Evolutionary conservation across 768 basidiomycete genomes (phyloP).

Genomic region (Agaricus subrufescens): DNA sequence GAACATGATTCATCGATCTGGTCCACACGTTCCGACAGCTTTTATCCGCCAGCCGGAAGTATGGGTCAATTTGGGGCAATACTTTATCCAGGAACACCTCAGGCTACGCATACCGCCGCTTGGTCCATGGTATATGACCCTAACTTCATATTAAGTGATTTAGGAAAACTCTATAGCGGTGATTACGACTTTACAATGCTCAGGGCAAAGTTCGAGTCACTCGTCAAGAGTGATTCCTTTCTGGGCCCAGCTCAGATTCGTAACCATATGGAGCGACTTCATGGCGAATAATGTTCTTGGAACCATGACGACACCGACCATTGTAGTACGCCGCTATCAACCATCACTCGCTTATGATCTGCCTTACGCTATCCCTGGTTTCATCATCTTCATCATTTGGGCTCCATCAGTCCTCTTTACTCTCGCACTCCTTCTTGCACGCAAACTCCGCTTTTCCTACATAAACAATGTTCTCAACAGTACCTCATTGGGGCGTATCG

Average conservation of each 20-base stretch:
- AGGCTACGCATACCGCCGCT: neutral
- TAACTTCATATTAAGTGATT: neutral
- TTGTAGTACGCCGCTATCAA: neutral
- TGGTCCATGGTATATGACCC: neutral
- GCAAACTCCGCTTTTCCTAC: neutral
- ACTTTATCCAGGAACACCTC: neutral
- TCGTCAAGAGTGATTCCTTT: neutral
- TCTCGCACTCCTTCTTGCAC: neutral
- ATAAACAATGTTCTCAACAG: neutral
- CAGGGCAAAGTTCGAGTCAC: neutral
- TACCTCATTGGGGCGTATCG: neutral
- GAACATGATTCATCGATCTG: neutral
- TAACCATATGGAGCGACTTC: slow-evolving; percentile 1
- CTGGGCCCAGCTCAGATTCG: neutral
- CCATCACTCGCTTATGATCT: neutral
- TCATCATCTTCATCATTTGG: slow-evolving; percentile 2
- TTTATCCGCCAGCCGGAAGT: neutral
- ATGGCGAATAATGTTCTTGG: slow-evolving; percentile 3
- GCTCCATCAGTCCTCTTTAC: neutral
- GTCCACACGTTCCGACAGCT: neutral
- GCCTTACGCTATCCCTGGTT: neutral
- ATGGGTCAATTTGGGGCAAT: neutral
- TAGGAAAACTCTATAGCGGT: neutral
- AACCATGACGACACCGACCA: neutral
- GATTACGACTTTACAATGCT: neutral